Evolutionary conservation across 1,284 basidiomycete genomes (phyloP).

Genomic region (Cryptococcus floricola): DNA sequence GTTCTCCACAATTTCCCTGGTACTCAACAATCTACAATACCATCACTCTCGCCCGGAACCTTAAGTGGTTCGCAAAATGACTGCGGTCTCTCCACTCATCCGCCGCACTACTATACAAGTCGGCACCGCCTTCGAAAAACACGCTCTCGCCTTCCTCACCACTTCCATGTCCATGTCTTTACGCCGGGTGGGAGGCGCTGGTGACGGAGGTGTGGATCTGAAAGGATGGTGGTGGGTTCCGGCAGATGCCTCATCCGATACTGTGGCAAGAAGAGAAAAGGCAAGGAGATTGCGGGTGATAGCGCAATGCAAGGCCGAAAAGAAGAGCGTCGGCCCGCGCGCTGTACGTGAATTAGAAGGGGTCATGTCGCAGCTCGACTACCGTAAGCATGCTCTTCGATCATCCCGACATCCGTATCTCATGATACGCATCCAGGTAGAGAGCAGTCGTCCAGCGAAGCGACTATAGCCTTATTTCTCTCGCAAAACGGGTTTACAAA

Average conservation of each 20-base stretch:
- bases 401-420: too few relatives aligned
- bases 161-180: constrained; percentile 73
- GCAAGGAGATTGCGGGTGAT: constrained; percentile 64
- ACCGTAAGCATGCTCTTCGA: not conserved
- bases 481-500: constrained; percentile 73
- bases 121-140: constrained; percentile 71
- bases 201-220: constrained; percentile 84
- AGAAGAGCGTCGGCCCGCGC: constrained; percentile 68
- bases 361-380: constrained; percentile 53
- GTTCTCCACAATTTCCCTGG: not conserved
- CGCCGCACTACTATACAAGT: constrained; percentile 53
- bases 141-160: constrained; percentile 61
- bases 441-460: not conserved
- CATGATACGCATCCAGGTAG: not conserved
- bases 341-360: constrained; percentile 85
- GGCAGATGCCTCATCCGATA: not conserved
- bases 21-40: not conserved
- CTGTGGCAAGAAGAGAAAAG: not conserved
- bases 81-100: not conserved
- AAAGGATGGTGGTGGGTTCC: constrained; percentile 90
- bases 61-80: not conserved
- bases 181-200: constrained; percentile 64
- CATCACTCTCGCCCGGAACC: not conserved
- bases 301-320: constrained; percentile 86
- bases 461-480: constrained; percentile 63